Conservation (phyloP, 73 alveolate genomes). For the Paramecium caudatum region DNA sequence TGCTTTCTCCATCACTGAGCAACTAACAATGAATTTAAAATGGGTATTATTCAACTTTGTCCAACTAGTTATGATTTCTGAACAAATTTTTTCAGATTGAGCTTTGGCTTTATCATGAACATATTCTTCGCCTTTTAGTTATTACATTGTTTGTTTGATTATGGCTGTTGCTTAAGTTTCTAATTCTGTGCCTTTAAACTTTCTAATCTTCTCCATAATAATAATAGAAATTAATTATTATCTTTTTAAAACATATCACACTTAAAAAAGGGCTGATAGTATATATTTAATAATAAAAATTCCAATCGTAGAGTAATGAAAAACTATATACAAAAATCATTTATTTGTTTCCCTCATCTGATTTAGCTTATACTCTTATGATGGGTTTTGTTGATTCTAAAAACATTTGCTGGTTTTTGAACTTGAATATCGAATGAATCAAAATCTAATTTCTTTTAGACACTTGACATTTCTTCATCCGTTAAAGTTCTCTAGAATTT, state of each 20-base stretch:
- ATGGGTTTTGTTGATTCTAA: neutral
- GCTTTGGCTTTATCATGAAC: neutral
- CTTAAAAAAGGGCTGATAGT: too few species aligned
- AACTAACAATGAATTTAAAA: conserved; percentile 83
- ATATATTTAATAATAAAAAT: too few species aligned
- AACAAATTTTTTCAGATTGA: neutral
- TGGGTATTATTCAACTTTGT: conserved; percentile 80
- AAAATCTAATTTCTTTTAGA: conserved; percentile 22
- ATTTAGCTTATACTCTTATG: neutral
- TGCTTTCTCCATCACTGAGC: conserved; percentile 86
- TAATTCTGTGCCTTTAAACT: too few species aligned
- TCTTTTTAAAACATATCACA: too few species aligned
- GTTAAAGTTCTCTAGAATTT: conserved; percentile 44
- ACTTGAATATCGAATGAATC: conserved; percentile 20
- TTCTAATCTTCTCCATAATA: too few species aligned
- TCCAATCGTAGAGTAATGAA: too few species aligned
- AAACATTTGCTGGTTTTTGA: neutral
- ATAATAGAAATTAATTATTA: too few species aligned
- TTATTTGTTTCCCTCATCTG: too few species aligned
- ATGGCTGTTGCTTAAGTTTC: too few species aligned
- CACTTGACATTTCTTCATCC: conserved; percentile 43
- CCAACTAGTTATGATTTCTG: conserved; percentile 73
- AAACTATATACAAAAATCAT: too few species aligned
- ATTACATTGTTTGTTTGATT: too few species aligned
- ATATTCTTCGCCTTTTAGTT: too few species aligned